A percentile compares a stretch with the other conserved stretches of the same genome.
phyloP scores from a whole-genome alignment of 768 basidiomycete species.

The Agrocybe praecox region DNA sequence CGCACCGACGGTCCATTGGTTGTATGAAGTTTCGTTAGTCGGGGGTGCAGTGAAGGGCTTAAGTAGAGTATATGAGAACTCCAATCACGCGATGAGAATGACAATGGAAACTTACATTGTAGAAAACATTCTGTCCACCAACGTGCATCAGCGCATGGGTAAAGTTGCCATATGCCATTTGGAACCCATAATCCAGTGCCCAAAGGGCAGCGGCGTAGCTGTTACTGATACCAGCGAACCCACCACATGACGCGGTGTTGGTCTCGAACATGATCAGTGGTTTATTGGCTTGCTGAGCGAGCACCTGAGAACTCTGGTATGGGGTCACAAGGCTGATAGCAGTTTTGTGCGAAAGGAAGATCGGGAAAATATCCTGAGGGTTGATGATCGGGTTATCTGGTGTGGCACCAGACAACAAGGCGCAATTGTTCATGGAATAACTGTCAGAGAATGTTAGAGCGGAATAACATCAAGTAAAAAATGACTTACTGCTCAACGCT shows the following conservation, averaged over 20 bases:
- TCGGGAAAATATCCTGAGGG: constrained; percentile 50
- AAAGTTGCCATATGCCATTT: constrained; percentile 63
- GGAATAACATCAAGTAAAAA: background rate
- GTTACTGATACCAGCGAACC: constrained; percentile 65
- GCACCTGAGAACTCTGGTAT: constrained; percentile 51
- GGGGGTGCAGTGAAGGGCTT: constrained; percentile 59
- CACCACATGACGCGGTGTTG: constrained; percentile 71
- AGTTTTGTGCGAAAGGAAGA: constrained; percentile 62
- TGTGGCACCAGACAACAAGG: constrained; percentile 38
- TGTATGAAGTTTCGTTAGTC: constrained; percentile 55
- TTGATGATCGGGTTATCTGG: constrained; percentile 36
- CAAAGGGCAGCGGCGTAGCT: constrained; percentile 67
- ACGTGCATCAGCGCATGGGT: constrained; percentile 57
- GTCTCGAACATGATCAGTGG: constrained; percentile 73
- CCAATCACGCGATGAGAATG: constrained; percentile 19
- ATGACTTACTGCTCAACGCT: constrained; percentile 58
- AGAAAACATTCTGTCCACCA: constrained; percentile 69
- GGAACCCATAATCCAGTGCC: constrained; percentile 64
- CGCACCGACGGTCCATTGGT: constrained; percentile 75
- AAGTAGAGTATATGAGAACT: constrained; percentile 34
- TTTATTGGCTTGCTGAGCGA: constrained; percentile 44
- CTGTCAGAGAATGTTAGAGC: constrained; percentile 5
- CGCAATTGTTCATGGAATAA: constrained; percentile 61
- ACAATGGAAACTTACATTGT: constrained; percentile 51
- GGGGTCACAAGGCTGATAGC: constrained; percentile 48